Percentiles rank a stretch among this genome's conserved stretches.
Conservation (phyloP, 192 early-diverging fungal species). For the Rhizoclosmatium globosum region DNA sequence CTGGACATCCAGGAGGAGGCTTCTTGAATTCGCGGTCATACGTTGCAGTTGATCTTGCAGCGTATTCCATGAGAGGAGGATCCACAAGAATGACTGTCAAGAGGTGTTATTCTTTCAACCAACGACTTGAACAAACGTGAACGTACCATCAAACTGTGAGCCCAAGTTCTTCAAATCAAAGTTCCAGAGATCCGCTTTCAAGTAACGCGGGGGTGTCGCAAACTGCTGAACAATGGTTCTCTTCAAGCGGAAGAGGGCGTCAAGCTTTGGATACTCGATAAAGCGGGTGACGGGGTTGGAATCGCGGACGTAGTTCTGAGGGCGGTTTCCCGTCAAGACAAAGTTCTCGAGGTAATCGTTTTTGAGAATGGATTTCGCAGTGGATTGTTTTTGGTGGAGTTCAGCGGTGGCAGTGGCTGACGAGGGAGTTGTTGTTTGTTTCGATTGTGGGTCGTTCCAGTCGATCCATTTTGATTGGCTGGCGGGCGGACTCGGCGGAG, state of each 20-base stretch:
- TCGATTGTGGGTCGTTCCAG: too few species aligned
- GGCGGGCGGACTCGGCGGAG: too few species aligned
- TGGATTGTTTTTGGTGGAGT: neutral
- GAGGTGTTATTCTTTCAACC: neutral
- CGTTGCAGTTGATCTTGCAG: neutral
- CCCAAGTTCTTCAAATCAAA: constrained; percentile 57
- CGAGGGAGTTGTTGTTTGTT: too few species aligned
- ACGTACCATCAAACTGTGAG: constrained; percentile 56
- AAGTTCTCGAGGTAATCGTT: constrained; percentile 71
- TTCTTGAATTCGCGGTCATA: neutral
- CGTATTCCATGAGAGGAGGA: constrained; percentile 64
- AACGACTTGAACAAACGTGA: neutral
- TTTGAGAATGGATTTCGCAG: constrained; percentile 30
- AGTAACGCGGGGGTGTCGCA: constrained; percentile 57
- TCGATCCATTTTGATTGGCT: too few species aligned
- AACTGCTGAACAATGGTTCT: constrained; percentile 42
- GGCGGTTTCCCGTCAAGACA: constrained; percentile 57
- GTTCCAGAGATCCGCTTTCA: constrained; percentile 56
- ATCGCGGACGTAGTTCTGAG: constrained; percentile 70
- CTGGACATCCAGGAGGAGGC: neutral
- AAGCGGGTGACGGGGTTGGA: constrained; percentile 56
- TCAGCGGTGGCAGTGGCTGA: too few species aligned
- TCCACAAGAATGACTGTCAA: constrained; percentile 65
- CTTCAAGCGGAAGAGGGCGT: constrained; percentile 57
- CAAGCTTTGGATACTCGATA: constrained; percentile 68